Conservation (phyloP, 2,329 filamentous ascomycete genomes). For the Fusarium sp. region DNA sequence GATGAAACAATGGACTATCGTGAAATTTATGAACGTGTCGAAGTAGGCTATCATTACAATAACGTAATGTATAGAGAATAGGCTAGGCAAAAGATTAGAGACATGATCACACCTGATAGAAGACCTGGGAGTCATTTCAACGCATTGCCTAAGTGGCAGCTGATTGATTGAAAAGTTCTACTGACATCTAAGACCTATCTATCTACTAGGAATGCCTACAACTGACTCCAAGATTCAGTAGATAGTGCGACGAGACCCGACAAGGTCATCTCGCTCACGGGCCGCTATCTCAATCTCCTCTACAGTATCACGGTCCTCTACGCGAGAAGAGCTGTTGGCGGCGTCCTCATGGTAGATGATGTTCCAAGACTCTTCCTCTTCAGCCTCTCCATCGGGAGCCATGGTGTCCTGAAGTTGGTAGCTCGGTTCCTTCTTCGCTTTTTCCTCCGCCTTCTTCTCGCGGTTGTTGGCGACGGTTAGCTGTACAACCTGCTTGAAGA, state of each 20-base stretch:
- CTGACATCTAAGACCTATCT: neutral
- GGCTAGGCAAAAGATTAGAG: no score
- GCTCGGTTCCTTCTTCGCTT: neutral
- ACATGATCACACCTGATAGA: no score
- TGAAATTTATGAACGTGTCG: no score
- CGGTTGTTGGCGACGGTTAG: neutral
- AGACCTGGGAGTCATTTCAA: no score
- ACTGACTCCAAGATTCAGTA: neutral
- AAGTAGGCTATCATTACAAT: no score
- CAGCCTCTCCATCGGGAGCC: neutral
- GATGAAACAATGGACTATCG: no score
- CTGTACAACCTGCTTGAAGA: neutral
- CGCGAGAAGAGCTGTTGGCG: neutral
- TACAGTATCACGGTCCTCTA: neutral
- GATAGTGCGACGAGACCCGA: neutral
- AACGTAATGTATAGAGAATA: no score
- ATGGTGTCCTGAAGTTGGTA: neutral
- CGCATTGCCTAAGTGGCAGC: no score
- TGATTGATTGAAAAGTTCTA: neutral
- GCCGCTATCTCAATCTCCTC: neutral
- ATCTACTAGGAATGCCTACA: neutral
- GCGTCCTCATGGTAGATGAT: neutral
- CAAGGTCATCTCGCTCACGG: neutral
- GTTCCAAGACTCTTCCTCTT: neutral
- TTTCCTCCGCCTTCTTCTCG: neutral